Conservation (phyloP, 2,329 filamentous ascomycete species). For the Coniella vitis region DNA sequence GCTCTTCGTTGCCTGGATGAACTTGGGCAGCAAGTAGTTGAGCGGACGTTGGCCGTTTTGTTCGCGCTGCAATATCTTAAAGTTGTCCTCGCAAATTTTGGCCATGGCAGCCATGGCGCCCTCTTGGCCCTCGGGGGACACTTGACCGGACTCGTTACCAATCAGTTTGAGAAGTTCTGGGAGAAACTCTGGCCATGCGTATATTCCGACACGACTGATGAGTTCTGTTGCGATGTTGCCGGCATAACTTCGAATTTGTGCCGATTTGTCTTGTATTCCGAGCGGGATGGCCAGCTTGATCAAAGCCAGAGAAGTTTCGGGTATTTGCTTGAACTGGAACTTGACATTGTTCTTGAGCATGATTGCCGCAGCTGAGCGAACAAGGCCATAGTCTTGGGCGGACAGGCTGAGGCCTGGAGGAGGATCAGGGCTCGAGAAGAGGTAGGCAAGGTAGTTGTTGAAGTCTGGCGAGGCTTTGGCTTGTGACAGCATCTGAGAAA, state of each 20-base stretch:
- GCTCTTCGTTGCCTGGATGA: conserved; percentile 80
- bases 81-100: conserved; percentile 97
- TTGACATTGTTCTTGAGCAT: conserved; percentile 95
- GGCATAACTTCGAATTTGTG: conserved; percentile 79
- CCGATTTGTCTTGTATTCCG: conserved; percentile 72
- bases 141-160: conserved; percentile 62
- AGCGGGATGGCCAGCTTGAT: conserved; percentile 73
- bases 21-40: conserved; percentile 80
- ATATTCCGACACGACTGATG: conserved; percentile 73
- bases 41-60: conserved; percentile 85
- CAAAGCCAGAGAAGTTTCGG: conserved; percentile 64
- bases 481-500: conserved; percentile 76
- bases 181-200: conserved; percentile 87
- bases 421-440: conserved; percentile 67
- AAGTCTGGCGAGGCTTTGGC: conserved; percentile 86
- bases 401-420: conserved; percentile 55
- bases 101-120: conserved; percentile 87
- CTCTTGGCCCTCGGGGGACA: conserved; percentile 70
- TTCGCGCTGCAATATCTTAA: conserved; percentile 75
- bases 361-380: conserved; percentile 81
- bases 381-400: conserved; percentile 59
- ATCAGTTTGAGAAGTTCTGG: conserved; percentile 75
- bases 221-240: conserved; percentile 94
- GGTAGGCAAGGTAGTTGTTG: conserved; percentile 92
- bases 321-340: conserved; percentile 66